Percentiles rank a stretch among this genome's conserved stretches.
Evolutionary conservation across 2,329 filamentous ascomycete genomes (phyloP).

Genomic region (Rhynchosporium secalis): DNA sequence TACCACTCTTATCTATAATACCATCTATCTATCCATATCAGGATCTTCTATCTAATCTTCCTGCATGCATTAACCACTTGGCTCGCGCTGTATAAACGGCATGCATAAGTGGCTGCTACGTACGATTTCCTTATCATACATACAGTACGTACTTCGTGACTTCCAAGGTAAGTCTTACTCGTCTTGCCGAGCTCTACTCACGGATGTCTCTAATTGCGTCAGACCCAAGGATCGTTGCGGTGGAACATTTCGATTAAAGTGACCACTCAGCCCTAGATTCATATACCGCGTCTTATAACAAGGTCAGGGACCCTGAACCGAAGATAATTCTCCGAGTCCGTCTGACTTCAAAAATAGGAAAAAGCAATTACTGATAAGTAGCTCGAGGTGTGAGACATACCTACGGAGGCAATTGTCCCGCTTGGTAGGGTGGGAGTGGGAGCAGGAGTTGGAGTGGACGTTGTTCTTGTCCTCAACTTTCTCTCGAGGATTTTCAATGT

Average conservation of each 20-base stretch:
- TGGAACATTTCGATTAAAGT: not conserved
- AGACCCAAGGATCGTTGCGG: not conserved
- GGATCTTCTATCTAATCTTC: not conserved
- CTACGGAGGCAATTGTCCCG: too few species aligned
- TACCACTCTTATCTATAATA: constrained; percentile 6
- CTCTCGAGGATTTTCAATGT: too few species aligned
- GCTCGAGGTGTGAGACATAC: too few species aligned
- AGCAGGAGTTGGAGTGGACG: not conserved
- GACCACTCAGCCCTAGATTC: not conserved
- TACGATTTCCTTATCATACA: not conserved
- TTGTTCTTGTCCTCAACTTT: too few species aligned
- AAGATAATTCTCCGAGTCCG: not conserved
- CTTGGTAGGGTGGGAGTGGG: not conserved
- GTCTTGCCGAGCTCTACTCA: not conserved
- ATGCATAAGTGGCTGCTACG: constrained; percentile 1
- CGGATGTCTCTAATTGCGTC: constrained; percentile 8
- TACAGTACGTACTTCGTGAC: not conserved
- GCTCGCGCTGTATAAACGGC: not conserved
- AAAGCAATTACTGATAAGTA: too few species aligned
- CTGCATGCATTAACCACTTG: constrained; percentile 1
- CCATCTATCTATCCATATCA: not conserved
- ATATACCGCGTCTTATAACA: not conserved
- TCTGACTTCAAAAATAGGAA: too few species aligned
- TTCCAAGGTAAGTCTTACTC: not conserved
- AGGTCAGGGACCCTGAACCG: not conserved